phyloP scores from a whole-genome alignment of 176 grass and related monocot species.

The Areca catechu region DNA sequence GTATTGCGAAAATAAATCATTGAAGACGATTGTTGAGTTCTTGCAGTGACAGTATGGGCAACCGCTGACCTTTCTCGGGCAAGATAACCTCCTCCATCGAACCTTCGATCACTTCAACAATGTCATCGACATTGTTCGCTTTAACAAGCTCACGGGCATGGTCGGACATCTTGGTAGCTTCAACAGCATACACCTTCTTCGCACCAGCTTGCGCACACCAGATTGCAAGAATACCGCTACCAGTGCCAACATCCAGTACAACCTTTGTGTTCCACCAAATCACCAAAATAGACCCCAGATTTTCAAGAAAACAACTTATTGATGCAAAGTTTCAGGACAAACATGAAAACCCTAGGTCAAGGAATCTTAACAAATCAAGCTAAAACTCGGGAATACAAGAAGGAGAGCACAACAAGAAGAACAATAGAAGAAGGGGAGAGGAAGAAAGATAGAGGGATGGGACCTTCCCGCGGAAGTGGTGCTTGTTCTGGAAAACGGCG shows the following conservation, averaged over 20 bases:
- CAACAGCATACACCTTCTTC: conserved; percentile 86
- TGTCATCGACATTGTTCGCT: conserved; percentile 54
- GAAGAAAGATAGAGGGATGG: neutral
- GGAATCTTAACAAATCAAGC: neutral
- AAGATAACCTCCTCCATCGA: conserved; percentile 76
- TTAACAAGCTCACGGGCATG: conserved; percentile 81
- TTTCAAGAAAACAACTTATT: neutral
- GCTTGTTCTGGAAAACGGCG: conserved; percentile 74
- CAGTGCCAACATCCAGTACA: conserved; percentile 87
- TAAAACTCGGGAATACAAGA: neutral
- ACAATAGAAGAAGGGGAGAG: neutral
- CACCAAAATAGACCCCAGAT: neutral
- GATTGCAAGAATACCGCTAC: conserved; percentile 93
- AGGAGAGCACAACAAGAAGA: neutral
- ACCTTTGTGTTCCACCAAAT: conserved; percentile 48
- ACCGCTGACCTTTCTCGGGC: conserved; percentile 68
- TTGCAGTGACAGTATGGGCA: no score
- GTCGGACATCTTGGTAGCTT: conserved; percentile 92
- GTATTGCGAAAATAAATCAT: no score
- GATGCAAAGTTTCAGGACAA: neutral
- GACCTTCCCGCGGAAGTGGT: conserved; percentile 84
- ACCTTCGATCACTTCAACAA: conserved; percentile 82
- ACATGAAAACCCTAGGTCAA: neutral
- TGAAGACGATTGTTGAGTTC: no score
- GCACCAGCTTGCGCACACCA: conserved; percentile 95